These are phyloP conservation scores for Penicillium italicum DNA, from an alignment of 2,329 filamentous ascomycete species.

Conservation along the genomic window DNA sequence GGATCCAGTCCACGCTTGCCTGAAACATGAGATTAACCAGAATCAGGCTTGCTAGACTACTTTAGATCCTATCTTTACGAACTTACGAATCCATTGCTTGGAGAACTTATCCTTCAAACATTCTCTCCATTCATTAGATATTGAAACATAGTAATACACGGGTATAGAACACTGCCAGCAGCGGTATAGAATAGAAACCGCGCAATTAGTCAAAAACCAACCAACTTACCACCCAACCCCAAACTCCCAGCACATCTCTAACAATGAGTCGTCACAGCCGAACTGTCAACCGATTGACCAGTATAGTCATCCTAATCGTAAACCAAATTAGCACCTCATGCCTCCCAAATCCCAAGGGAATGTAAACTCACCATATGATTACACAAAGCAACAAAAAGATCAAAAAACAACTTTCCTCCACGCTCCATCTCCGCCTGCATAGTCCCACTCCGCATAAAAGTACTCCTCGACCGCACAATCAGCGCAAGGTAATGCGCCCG, in stretches of 20 bases:
- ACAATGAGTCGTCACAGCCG: slow-evolving; percentile 5
- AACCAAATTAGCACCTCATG: background rate
- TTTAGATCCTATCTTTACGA: background rate
- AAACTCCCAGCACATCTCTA: background rate
- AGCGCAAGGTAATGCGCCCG: slow-evolving; percentile 87
- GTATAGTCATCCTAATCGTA: slow-evolving; percentile 26
- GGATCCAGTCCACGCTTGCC: background rate
- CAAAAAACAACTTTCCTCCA: slow-evolving; percentile 85
- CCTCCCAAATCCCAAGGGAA: background rate
- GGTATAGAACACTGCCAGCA: slow-evolving; percentile 14
- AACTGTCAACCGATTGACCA: slow-evolving; percentile 16
- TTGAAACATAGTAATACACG: slow-evolving; percentile 17
- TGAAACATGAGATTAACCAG: background rate
- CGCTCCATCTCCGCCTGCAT: slow-evolving; percentile 95
- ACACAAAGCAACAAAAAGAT: slow-evolving; percentile 87
- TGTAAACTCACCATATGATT: slow-evolving; percentile 71
- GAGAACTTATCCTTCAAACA: background rate
- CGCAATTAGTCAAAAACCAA: background rate
- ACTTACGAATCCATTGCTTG: slow-evolving; percentile 1
- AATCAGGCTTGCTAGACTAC: background rate
- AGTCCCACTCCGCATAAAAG: slow-evolving; percentile 88
- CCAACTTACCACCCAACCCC: background rate
- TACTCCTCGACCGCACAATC: slow-evolving; percentile 81
- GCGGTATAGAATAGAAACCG: background rate
- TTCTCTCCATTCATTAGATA: background rate